Conservation (phyloP, 163 green algal species). For the Coccomyxa subellipsoidea region DNA sequence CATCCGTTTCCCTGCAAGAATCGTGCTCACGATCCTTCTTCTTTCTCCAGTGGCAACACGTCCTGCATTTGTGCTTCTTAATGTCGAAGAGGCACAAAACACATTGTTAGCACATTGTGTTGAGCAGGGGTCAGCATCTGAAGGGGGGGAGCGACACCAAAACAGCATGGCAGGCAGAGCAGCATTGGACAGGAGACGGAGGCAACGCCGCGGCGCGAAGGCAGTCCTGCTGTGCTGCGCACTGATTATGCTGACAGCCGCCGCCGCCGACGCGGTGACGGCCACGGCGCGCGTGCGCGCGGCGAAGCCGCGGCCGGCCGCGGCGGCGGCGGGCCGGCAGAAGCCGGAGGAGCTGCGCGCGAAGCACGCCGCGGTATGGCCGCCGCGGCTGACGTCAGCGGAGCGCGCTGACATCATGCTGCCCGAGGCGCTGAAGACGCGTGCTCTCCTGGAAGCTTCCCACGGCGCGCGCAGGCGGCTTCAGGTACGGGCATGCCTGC, state of each 20-base stretch:
- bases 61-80: no score
- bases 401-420: slow-evolving; percentile 2
- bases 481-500: neutral
- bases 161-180: neutral
- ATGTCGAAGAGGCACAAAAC: no score
- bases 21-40: no score
- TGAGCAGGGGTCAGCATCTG: neutral
- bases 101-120: no score
- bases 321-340: no score
- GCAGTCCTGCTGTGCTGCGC: neutral
- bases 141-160: neutral
- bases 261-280: neutral
- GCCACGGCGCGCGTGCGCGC: neutral
- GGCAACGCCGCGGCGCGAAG: neutral
- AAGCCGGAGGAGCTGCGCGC: neutral
- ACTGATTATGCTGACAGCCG: neutral
- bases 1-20: no score
- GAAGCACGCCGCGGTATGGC: neutral
- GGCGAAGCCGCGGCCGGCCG: neutral
- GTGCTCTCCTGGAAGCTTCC: neutral
- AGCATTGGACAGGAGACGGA: neutral
- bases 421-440: neutral
- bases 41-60: no score
- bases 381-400: neutral
- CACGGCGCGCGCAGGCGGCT: neutral